Percentiles rank a stretch among this genome's conserved stretches.
Conservation (phyloP, 805 yeast genomes). For the Gaillardinia entomophila region DNA sequence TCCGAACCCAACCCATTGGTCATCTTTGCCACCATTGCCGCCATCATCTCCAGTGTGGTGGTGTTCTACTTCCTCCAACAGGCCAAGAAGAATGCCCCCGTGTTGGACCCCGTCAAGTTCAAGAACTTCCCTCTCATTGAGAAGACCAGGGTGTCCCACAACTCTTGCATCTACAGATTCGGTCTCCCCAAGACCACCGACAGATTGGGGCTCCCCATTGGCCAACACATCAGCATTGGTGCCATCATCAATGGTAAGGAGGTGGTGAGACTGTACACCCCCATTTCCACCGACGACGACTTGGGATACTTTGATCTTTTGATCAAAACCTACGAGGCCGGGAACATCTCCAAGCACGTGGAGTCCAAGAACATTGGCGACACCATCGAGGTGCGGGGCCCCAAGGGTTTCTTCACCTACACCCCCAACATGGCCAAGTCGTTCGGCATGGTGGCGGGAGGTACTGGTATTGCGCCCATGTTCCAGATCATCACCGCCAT, state of each 20-base stretch:
- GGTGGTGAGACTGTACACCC: constrained; percentile 83
- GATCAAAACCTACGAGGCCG: constrained; percentile 80
- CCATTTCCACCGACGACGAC: constrained; percentile 74
- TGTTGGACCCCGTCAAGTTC: constrained; percentile 61
- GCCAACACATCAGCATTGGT: constrained; percentile 84
- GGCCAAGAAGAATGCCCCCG: constrained; percentile 37
- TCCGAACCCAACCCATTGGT: constrained; percentile 35
- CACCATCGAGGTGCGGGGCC: constrained; percentile 73
- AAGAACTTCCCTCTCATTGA: constrained; percentile 75
- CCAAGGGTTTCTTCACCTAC: constrained; percentile 84
- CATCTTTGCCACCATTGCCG: constrained; percentile 34
- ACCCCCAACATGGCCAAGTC: constrained; percentile 68
- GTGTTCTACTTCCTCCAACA: constrained; percentile 29
- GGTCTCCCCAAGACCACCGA: constrained; percentile 72
- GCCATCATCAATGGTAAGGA: constrained; percentile 76
- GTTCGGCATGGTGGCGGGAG: constrained; percentile 92
- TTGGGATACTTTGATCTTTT: constrained; percentile 80
- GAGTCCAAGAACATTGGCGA: constrained; percentile 76
- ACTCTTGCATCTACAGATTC: constrained; percentile 79
- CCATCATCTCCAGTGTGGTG: constrained; percentile 28
- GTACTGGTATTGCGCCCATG: constrained; percentile 96
- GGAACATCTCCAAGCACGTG: constrained; percentile 74
- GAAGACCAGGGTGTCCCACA: constrained; percentile 71
- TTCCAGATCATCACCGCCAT: constrained; percentile 84
- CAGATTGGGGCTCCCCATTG: constrained; percentile 83